phyloP scores from a whole-genome alignment of 768 basidiomycete genomes.

The Boletus huronensis region DNA sequence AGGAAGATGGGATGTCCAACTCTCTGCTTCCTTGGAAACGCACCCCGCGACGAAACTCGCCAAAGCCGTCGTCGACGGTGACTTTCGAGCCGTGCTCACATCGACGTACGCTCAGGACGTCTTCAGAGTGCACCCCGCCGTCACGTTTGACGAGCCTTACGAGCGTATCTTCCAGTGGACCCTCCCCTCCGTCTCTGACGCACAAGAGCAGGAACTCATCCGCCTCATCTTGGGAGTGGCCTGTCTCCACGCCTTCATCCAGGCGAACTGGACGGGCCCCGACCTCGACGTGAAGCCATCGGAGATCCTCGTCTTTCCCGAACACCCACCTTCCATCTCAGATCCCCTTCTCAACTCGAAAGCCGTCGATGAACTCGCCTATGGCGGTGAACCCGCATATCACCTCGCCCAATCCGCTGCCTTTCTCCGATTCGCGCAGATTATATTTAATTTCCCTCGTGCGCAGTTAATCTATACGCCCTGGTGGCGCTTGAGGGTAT shows the following conservation, averaged over 20 bases:
- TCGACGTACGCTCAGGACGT: conserved; percentile 42
- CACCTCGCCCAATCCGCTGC: conserved; percentile 71
- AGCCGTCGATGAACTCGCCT: conserved; percentile 73
- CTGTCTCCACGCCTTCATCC: conserved; percentile 85
- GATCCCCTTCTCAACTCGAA: conserved; percentile 57
- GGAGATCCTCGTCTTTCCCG: conserved; percentile 38
- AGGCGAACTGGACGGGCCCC: conserved; percentile 96
- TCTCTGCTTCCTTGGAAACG: conserved; percentile 21
- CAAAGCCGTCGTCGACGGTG: conserved; percentile 55
- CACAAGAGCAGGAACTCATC: conserved; percentile 48
- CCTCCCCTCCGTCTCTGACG: conserved; percentile 28
- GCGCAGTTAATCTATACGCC: conserved; percentile 46
- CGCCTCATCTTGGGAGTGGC: conserved; percentile 69
- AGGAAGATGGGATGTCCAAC: conserved; percentile 41
- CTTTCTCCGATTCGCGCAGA: conserved; percentile 72
- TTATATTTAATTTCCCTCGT: conserved; percentile 57
- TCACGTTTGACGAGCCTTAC: conserved; percentile 40
- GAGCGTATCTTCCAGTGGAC: conserved; percentile 34
- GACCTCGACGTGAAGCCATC: conserved; percentile 57
- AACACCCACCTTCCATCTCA: conserved; percentile 26
- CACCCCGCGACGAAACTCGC: conserved; percentile 38
- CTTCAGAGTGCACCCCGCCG: conserved; percentile 32
- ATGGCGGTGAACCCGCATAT: conserved; percentile 92
- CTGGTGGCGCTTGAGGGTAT: conserved; percentile 85
- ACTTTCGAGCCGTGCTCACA: conserved; percentile 52